phyloP scores from a whole-genome alignment of 2,329 filamentous ascomycete genomes.

The Verticillium longisporum region DNA sequence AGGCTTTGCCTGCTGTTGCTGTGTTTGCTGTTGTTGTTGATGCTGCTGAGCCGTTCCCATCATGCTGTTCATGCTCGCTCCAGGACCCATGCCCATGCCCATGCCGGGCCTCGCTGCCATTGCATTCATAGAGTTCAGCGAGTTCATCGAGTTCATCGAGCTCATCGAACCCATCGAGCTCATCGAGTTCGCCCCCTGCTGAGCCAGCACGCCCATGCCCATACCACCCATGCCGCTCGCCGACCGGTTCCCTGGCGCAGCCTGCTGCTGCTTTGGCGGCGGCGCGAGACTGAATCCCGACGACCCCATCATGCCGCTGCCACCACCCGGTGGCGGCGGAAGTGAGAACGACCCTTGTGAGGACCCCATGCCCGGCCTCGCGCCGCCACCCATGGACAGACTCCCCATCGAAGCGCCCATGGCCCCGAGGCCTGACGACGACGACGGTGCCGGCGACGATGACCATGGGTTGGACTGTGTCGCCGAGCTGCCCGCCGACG shows the following conservation, averaged over 20 bases:
- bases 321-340: constrained; percentile 41
- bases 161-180: constrained; percentile 13
- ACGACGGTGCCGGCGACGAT: constrained; percentile 23
- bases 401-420: constrained; percentile 38
- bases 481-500: constrained; percentile 30
- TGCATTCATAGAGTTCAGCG: constrained; percentile 9
- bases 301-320: constrained; percentile 11
- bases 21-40: constrained; percentile 17
- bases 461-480: constrained; percentile 42
- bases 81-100: constrained; percentile 20
- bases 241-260: constrained; percentile 13
- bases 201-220: constrained; percentile 8
- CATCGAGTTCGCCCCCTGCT: neutral
- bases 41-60: constrained; percentile 16
- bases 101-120: neutral
- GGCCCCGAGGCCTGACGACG: constrained; percentile 24
- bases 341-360: constrained; percentile 45
- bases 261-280: constrained; percentile 29
- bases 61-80: constrained; percentile 19
- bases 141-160: constrained; percentile 13
- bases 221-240: constrained; percentile 12
- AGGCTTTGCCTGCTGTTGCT: constrained; percentile 31
- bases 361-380: constrained; percentile 26
- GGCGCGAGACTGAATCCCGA: constrained; percentile 39
- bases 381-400: constrained; percentile 37